These are phyloP conservation scores for Phytophthora aleatoria DNA, from an alignment of 352 stramenopile genomes.

Conservation along the genomic window DNA sequence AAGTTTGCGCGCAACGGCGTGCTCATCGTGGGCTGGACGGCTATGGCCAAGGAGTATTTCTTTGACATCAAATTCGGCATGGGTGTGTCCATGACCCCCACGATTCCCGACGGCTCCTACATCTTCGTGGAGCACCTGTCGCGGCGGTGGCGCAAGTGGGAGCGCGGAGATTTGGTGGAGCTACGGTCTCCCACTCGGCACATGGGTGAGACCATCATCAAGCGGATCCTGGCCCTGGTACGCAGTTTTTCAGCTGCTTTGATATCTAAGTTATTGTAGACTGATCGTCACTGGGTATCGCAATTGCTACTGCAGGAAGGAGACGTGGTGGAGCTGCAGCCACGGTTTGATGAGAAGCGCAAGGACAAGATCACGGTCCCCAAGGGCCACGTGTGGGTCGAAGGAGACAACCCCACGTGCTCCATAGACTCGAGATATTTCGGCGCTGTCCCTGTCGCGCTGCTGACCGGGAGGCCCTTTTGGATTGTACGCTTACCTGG, in stretches of 20 bases:
- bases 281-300: not conserved
- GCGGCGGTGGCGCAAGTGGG: slow-evolving; percentile 60
- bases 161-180: slow-evolving; percentile 85
- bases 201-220: slow-evolving; percentile 80
- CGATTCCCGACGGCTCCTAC: slow-evolving; percentile 80
- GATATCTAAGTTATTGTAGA: not conserved
- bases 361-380: slow-evolving; percentile 79
- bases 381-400: slow-evolving; percentile 95
- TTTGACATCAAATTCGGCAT: slow-evolving; percentile 87
- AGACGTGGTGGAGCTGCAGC: slow-evolving; percentile 80
- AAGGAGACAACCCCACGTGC: slow-evolving; percentile 96
- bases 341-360: slow-evolving; percentile 63
- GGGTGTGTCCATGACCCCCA: slow-evolving; percentile 84
- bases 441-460: slow-evolving; percentile 88
- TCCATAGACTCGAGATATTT: slow-evolving; percentile 95
- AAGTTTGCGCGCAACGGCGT: slow-evolving; percentile 50
- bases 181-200: slow-evolving; percentile 77
- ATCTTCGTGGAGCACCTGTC: slow-evolving; percentile 85
- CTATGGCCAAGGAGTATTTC: slow-evolving; percentile 65
- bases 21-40: slow-evolving; percentile 67
- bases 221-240: slow-evolving; percentile 87
- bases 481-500: slow-evolving; percentile 46
- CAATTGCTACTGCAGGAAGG: slow-evolving; percentile 56
- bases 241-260: not conserved
- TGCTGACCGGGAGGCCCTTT: slow-evolving; percentile 86